A percentile compares a stretch with the other conserved stretches of the same genome.
Conservation (phyloP, 2,329 filamentous ascomycete genomes). For the Emericellopsis cladophorae region DNA sequence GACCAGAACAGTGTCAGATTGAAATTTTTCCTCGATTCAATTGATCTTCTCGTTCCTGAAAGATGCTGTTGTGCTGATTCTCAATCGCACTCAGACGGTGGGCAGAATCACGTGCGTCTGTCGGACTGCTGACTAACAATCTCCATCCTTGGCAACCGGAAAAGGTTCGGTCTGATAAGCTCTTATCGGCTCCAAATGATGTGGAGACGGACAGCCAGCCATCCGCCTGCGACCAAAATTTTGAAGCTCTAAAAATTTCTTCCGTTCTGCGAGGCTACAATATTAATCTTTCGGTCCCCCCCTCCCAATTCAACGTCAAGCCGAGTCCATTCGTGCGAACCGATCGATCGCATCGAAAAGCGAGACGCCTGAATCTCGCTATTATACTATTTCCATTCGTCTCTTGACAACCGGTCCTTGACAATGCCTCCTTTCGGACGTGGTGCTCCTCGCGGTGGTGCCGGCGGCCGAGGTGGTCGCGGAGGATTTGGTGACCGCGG, state of each 20-base stretch:
- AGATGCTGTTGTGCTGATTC: not conserved
- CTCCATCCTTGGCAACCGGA: not conserved
- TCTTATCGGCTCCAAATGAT: not conserved
- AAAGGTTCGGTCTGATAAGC: not conserved
- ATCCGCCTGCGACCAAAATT: slow-evolving; percentile 5
- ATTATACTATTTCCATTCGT: slow-evolving; percentile 6
- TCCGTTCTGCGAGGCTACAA: slow-evolving; percentile 1
- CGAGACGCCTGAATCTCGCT: no score
- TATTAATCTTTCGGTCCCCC: not conserved
- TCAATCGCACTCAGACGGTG: no score
- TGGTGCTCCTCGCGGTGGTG: slow-evolving; percentile 12
- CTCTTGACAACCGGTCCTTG: slow-evolving; percentile 1
- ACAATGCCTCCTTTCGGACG: slow-evolving; percentile 12
- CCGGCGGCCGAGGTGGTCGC: slow-evolving; percentile 16
- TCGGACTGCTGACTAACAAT: not conserved
- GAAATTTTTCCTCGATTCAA: not conserved
- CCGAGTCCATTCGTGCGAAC: no score
- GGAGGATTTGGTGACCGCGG: slow-evolving; percentile 16
- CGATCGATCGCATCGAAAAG: no score
- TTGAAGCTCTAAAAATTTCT: slow-evolving; percentile 6
- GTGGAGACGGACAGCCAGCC: slow-evolving; percentile 2
- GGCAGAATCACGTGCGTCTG: not conserved
- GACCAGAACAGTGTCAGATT: no score
- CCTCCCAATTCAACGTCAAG: not conserved
- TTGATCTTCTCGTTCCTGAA: not conserved